Evolutionary conservation across 768 basidiomycete genomes (phyloP).

Genomic region (Gymnopilus junonius): DNA sequence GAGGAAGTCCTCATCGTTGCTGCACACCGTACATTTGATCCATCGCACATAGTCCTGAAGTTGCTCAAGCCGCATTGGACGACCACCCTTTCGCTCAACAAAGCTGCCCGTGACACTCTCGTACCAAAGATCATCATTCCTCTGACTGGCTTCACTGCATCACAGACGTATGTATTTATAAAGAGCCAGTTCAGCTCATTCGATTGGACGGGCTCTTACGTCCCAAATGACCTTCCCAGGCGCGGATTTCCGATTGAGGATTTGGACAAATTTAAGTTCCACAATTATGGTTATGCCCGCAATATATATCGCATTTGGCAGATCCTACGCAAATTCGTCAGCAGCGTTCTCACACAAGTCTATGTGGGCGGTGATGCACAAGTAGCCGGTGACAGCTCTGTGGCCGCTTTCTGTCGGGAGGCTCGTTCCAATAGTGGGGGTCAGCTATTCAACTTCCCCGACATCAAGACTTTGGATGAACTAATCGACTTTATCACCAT

Average conservation of each 20-base stretch:
- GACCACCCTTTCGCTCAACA: constrained; percentile 33
- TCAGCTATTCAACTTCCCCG: constrained; percentile 28
- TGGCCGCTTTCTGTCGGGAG: constrained; percentile 26
- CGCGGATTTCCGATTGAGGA: constrained; percentile 33
- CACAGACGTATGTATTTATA: not conserved
- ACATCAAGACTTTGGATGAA: constrained; percentile 27
- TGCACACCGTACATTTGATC: constrained; percentile 27
- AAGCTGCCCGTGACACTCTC: constrained; percentile 26
- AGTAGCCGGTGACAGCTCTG: constrained; percentile 23
- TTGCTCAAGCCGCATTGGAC: constrained; percentile 34
- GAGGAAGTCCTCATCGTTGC: constrained; percentile 36
- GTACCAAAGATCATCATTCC: constrained; percentile 30
- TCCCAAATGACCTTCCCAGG: constrained; percentile 30
- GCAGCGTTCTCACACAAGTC: not conserved
- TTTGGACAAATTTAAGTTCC: constrained; percentile 8
- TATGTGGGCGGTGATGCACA: not conserved
- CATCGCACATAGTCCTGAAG: constrained; percentile 27
- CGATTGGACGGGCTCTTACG: constrained; percentile 29
- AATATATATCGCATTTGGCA: not conserved
- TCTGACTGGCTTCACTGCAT: constrained; percentile 24
- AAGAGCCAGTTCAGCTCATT: constrained; percentile 27
- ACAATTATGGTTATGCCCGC: not conserved
- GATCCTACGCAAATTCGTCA: not conserved
- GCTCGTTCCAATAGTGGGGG: constrained; percentile 27
- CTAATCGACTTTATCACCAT: constrained; percentile 34